Percentiles rank a stretch among this genome's conserved stretches.
Evolutionary conservation across 164 flowering plant species (phyloP).

Genomic region (Vitis rupestris): DNA sequence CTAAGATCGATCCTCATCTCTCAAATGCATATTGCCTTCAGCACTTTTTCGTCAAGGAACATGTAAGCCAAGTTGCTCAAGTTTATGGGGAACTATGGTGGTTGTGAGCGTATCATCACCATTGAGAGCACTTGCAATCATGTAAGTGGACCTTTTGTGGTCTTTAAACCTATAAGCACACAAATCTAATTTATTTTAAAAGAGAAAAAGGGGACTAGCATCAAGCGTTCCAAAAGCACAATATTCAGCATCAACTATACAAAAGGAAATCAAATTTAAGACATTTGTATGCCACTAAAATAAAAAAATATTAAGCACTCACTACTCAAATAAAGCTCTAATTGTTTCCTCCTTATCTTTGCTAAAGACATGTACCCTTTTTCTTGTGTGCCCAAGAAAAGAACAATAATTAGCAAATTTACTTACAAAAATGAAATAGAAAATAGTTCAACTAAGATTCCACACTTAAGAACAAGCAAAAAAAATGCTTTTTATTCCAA

Average conservation of each 20-base stretch:
- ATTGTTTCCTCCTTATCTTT: too few relatives aligned
- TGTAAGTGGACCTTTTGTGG: slow-evolving; percentile 69
- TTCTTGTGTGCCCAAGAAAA: slow-evolving; percentile 46
- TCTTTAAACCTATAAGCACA: slow-evolving; percentile 64
- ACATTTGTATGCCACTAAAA: slow-evolving; percentile 1
- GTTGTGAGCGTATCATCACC: slow-evolving; percentile 54
- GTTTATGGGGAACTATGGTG: slow-evolving; percentile 62
- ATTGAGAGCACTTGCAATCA: slow-evolving; percentile 86
- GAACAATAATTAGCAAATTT: slow-evolving; percentile 6
- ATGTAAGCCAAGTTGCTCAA: slow-evolving; percentile 67
- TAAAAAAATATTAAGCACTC: slow-evolving; percentile 28
- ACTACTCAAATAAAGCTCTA: slow-evolving; percentile 26
- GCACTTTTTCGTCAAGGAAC: slow-evolving; percentile 40
- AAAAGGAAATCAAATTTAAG: background rate
- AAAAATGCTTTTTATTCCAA: slow-evolving; percentile 3
- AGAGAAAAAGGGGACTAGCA: background rate
- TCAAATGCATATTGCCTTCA: slow-evolving; percentile 22
- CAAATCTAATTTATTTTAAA: background rate
- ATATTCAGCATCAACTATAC: background rate
- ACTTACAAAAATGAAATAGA: background rate
- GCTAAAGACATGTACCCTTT: slow-evolving; percentile 58
- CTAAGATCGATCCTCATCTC: slow-evolving; percentile 28
- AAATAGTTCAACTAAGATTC: background rate
- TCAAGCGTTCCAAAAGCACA: background rate
- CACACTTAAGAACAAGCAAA: background rate